Percentiles rank a stretch among this genome's conserved stretches.
Evolutionary conservation across 2,329 filamentous ascomycete genomes (phyloP).

Genomic region (Daldinia sp.): DNA sequence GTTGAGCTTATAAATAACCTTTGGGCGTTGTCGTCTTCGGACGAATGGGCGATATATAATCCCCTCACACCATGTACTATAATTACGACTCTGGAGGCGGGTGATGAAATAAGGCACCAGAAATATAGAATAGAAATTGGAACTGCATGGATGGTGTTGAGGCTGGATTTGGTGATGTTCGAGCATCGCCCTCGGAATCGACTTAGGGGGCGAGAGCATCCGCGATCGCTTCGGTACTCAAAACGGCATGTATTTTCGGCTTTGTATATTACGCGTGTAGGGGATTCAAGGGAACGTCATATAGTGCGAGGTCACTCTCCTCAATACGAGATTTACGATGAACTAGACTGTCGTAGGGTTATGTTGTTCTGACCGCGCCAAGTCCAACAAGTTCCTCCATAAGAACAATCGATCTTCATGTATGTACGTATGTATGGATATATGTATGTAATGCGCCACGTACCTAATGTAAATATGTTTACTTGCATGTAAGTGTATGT

Average conservation of each 20-base stretch:
- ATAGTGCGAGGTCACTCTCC: slow-evolving; percentile 48
- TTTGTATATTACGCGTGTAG: slow-evolving; percentile 45
- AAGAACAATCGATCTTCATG: background rate
- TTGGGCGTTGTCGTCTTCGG: background rate
- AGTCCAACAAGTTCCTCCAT: slow-evolving; percentile 1
- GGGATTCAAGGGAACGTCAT: slow-evolving; percentile 38
- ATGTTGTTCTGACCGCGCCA: slow-evolving; percentile 2
- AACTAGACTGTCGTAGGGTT: background rate
- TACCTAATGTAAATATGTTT: slow-evolving; percentile 7
- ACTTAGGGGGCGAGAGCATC: slow-evolving; percentile 30
- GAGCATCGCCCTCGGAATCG: slow-evolving; percentile 33
- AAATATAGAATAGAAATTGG: slow-evolving; percentile 45
- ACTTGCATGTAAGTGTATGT: background rate
- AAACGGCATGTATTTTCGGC: slow-evolving; percentile 21
- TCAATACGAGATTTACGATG: slow-evolving; percentile 42
- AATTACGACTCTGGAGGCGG: slow-evolving; percentile 35
- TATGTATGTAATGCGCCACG: slow-evolving; percentile 13
- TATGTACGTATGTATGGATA: slow-evolving; percentile 9
- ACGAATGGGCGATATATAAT: slow-evolving; percentile 49
- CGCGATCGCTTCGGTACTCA: slow-evolving; percentile 24
- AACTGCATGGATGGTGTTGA: slow-evolving; percentile 47
- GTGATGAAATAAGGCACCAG: slow-evolving; percentile 30
- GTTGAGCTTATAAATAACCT: slow-evolving; percentile 31
- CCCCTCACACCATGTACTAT: slow-evolving; percentile 49
- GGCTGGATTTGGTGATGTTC: slow-evolving; percentile 38